These are phyloP conservation scores for Linnemannia hyalina DNA, from an alignment of 192 early-diverging fungal genomes.

Conservation along the genomic window DNA sequence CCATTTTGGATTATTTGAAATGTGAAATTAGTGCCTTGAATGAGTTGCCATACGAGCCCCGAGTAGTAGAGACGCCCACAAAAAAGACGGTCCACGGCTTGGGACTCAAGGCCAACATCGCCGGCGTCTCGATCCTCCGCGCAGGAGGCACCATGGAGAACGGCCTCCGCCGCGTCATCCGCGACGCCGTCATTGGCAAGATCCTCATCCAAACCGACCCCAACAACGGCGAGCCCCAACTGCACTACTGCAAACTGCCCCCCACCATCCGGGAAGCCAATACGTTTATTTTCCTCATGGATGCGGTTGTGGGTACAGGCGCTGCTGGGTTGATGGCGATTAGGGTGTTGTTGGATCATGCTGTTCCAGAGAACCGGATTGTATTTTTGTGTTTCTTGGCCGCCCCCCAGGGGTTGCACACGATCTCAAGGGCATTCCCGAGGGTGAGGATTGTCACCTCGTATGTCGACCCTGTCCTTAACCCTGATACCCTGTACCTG, in stretches of 20 bases:
- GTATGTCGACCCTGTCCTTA: conserved; percentile 80
- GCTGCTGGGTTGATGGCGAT: conserved; percentile 97
- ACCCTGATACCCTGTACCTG: conserved; percentile 75
- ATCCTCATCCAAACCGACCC: conserved; percentile 90
- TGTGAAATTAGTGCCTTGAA: conserved; percentile 67
- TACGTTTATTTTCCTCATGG: conserved; percentile 61
- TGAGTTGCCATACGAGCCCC: conserved; percentile 65
- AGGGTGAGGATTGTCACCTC: conserved; percentile 83
- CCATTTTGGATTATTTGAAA: background rate
- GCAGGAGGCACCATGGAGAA: conserved; percentile 94
- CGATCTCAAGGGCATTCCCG: conserved; percentile 87
- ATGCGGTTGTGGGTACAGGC: conserved; percentile 92
- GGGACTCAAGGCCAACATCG: conserved; percentile 55
- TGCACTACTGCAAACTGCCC: conserved; percentile 91
- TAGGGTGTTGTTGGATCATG: conserved; percentile 91
- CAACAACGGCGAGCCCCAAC: conserved; percentile 84
- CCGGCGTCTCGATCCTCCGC: conserved; percentile 87
- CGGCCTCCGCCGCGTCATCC: conserved; percentile 84
- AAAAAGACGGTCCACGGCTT: conserved; percentile 67
- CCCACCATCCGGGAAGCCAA: conserved; percentile 42
- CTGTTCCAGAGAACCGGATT: conserved; percentile 87
- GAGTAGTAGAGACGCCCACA: conserved; percentile 71
- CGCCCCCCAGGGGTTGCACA: conserved; percentile 81
- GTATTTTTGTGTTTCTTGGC: conserved; percentile 89
- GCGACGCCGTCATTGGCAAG: conserved; percentile 88